These are phyloP conservation scores for Aegle marmelos DNA, from an alignment of 345 rosid species.

Conservation along the genomic window DNA sequence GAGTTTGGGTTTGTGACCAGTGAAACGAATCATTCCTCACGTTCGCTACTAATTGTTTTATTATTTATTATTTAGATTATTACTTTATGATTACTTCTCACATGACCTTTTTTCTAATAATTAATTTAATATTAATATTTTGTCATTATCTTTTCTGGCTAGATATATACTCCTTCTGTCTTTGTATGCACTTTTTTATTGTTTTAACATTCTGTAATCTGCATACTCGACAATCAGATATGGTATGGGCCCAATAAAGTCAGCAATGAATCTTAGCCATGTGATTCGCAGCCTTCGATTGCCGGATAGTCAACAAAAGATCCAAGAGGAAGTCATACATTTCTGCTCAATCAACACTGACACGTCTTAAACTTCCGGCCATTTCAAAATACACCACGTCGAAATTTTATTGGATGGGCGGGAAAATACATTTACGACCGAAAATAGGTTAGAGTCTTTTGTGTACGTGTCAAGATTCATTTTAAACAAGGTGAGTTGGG, in stretches of 20 bases:
- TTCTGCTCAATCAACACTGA: too few relatives aligned
- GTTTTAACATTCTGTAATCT: conserved; percentile 7
- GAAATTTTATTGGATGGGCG: not conserved
- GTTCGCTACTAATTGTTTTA: conserved; percentile 21
- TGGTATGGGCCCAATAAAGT: not conserved
- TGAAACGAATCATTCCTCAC: conserved; percentile 39
- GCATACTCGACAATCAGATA: not conserved
- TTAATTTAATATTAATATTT: not conserved
- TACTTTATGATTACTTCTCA: conserved; percentile 27
- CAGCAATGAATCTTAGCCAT: not conserved
- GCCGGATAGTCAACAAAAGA: not conserved
- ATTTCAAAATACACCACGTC: not conserved
- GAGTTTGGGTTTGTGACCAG: conserved; percentile 12
- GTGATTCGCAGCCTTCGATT: not conserved
- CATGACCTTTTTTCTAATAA: conserved; percentile 18
- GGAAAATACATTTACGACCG: too few relatives aligned
- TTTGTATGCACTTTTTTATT: not conserved
- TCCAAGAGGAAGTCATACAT: too few relatives aligned
- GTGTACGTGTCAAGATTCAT: not conserved
- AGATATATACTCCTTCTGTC: conserved; percentile 18
- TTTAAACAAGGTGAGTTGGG: not conserved
- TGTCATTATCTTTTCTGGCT: not conserved
- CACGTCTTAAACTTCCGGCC: too few relatives aligned
- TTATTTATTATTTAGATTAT: conserved; percentile 13
- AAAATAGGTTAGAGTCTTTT: too few relatives aligned